A percentile compares a stretch with the other conserved stretches of the same genome.
These are phyloP conservation scores for Takashimella tepidaria DNA, from an alignment of 1,284 basidiomycete genomes.

Conservation along the genomic window DNA sequence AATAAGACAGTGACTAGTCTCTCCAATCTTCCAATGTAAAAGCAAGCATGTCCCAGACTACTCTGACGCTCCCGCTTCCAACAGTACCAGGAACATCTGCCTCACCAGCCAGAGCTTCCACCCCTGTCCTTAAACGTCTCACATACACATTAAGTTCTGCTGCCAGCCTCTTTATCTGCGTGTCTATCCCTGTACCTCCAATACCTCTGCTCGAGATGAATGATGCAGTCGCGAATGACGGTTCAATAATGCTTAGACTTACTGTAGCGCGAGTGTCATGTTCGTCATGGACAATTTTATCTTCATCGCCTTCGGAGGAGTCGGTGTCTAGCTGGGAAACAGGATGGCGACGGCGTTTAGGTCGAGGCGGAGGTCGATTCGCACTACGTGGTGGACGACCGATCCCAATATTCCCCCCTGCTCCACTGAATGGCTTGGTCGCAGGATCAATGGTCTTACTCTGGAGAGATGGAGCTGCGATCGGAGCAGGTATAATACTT, in stretches of 20 bases:
- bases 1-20: conserved; percentile 14
- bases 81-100: conserved; percentile 34
- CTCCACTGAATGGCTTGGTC: background rate
- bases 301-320: conserved; percentile 54
- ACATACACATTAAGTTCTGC: conserved; percentile 65
- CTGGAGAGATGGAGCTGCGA: conserved; percentile 50
- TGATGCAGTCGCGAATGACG: background rate
- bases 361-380: conserved; percentile 51
- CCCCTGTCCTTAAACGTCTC: conserved; percentile 51
- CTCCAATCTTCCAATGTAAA: conserved; percentile 80
- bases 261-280: background rate
- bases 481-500: no score
- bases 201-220: background rate
- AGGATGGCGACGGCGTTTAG: conserved; percentile 50
- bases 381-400: conserved; percentile 34
- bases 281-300: conserved; percentile 10
- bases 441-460: no score
- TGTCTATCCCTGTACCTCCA: conserved; percentile 5
- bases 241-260: background rate
- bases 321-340: conserved; percentile 50
- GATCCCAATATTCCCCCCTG: background rate
- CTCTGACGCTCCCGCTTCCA: conserved; percentile 50
- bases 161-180: conserved; percentile 59
- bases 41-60: conserved; percentile 65
- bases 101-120: conserved; percentile 47